Evolutionary conservation across 495 filamentous ascomycete species (phyloP).

Genomic region (Cercophora newfieldiana): DNA sequence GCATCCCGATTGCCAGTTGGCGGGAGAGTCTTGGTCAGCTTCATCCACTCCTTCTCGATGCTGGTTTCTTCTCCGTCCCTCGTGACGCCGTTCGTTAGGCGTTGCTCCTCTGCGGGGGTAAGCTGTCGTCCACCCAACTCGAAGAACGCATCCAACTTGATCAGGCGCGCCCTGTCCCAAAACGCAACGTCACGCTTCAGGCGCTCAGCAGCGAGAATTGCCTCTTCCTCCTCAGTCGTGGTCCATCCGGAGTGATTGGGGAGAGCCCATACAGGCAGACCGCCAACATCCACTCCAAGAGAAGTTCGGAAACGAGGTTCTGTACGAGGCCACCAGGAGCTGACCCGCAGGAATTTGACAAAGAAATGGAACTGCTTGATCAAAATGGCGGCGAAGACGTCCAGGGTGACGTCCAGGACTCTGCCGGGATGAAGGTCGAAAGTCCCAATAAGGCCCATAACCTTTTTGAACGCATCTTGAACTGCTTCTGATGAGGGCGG

Average conservation of each 20-base stretch:
- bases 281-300: conserved; percentile 42
- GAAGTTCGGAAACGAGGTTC: conserved; percentile 31
- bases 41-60: conserved; percentile 68
- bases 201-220: conserved; percentile 48
- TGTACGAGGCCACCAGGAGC: conserved; percentile 93
- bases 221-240: conserved; percentile 65
- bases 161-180: conserved; percentile 74
- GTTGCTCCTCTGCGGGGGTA: conserved; percentile 49
- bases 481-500: conserved; percentile 48
- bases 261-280: conserved; percentile 79
- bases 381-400: conserved; percentile 46
- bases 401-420: conserved; percentile 80
- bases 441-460: conserved; percentile 68
- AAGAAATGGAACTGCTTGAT: conserved; percentile 75
- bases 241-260: conserved; percentile 61
- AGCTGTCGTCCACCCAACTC: conserved; percentile 69
- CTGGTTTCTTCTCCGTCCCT: conserved; percentile 46
- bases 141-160: conserved; percentile 83
- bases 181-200: conserved; percentile 70
- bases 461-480: conserved; percentile 51
- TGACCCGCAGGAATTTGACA: conserved; percentile 82
- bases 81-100: conserved; percentile 45
- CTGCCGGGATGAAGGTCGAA: conserved; percentile 72
- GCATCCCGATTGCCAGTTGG: conserved; percentile 85
- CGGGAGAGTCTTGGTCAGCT: conserved; percentile 74